Base-by-base conservation (phyloP, 805 yeast species). In the Lipomyces lipofer region DNA sequence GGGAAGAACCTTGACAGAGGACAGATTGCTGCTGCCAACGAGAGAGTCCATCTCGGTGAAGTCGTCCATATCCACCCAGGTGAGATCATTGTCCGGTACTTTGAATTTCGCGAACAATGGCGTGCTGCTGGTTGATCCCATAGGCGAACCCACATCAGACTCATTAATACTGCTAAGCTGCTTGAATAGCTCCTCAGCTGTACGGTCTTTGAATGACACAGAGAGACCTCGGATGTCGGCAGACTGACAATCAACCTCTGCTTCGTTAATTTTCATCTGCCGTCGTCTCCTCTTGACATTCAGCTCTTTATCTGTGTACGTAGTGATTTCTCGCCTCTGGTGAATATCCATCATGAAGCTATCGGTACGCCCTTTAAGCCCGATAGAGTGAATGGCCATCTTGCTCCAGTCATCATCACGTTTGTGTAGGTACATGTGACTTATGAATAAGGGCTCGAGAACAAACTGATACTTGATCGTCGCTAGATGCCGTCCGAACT, bases 381-480 rank as follows among this genome's bases (percentile, higher is more conserved):
- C 99, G 24, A 86, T 76, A 3, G 77, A 69, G 36, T 74, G 76
- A 48, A 70, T 54, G 35, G 72, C 73, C 47, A 71, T 71, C 46
- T 78, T 77, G 19, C 78, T 76, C 2, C 73, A 67, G 21, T 66
- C 64, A 9, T 73, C 70, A 8, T 73, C 71, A 25, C 77, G 73
- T 54, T 80, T 83, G 36, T 71, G 70, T 7, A 83, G 75, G 64
- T 86, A 85, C 21, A 83, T 75, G 68, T 91, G 95, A 0, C 92
- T 76, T 10, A 92, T 72, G 60, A 81, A 88, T 15, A 94, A 72
- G 1, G 96, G 91, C 25, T 81, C 76, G 44, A 92, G 71, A 51
- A 79, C 78, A 38, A 95, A 83, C 58, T 80, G 83, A 67, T 88
- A 92, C 65, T 91, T 88, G 57, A 89, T 85, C 1, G 96, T 84